Base-by-base conservation (phyloP, 2,329 filamentous ascomycete genomes). In the Cladosporium sp. region DNA sequence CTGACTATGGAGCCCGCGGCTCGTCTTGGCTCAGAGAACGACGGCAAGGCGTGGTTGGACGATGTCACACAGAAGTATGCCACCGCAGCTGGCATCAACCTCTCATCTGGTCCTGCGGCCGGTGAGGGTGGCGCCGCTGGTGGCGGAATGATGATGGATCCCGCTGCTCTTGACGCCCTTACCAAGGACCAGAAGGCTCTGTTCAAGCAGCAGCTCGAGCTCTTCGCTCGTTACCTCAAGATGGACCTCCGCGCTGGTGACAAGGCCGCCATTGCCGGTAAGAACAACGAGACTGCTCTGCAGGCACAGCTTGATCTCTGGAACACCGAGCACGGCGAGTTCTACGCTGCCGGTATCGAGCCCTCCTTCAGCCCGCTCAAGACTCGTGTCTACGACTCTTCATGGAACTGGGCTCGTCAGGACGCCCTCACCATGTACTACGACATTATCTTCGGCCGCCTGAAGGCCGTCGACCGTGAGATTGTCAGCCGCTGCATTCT, bases 101-200 rank as follows among this genome's bases (percentile, higher is more conserved):
- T 99, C 59, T 88, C 91, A 4, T 85, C 89, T 6, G 86, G 88
- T 25, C 71, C 78, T 19, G 83, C 90, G 24, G 84, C 88, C 52
- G 88, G 87, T 60, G 91, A 90, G 62, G 83, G 83, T 60, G 88
- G 85, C 56, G 87, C 81, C 56, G 88, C 83, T 60, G 84, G 80
- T 58, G 89, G 84, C 64, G 93, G 92, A 71, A 97, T 99, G 94
- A 96, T 99, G 90, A 97, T 99, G 92, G 94, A 99, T 69, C 94
- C 94, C 8, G 94, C 93, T 37, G 94, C 94, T 54, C 88, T 99
- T 63, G 94, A 99, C 73, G 94, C 94, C 13, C 82, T 99, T 55
- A 99, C 94, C 69, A 97, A 97, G 75, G 94, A 97, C 70, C 94
- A 99, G 76, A 86, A 89, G 62, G 89, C 91, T 24, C 82, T 99